Conservation (phyloP, 2,329 filamentous ascomycete species). For the Talaromyces sp. region DNA sequence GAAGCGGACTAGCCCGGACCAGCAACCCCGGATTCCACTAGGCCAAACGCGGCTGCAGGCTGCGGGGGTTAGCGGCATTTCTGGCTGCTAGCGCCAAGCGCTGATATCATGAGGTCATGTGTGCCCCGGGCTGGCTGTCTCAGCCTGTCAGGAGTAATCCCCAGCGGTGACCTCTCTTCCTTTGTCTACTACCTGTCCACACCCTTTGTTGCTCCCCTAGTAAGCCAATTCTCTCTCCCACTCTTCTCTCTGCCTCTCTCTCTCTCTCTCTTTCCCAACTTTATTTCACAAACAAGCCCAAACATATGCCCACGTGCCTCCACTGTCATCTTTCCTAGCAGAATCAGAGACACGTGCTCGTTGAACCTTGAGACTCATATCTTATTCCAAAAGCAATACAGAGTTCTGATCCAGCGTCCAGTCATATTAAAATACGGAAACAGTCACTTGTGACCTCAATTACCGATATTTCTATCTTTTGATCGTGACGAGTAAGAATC, state of each 20-base stretch:
- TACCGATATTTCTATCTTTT: not conserved
- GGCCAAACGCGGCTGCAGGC: not conserved
- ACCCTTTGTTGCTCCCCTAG: not conserved
- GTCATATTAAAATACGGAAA: not conserved
- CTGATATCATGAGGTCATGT: constrained; percentile 1
- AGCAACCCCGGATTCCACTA: not conserved
- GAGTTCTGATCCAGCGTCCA: not conserved
- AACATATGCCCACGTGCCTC: not conserved
- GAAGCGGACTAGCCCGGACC: not conserved
- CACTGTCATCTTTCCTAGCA: not conserved
- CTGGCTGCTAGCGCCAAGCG: not conserved
- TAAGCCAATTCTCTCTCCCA: not conserved
- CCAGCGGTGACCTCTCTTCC: not conserved
- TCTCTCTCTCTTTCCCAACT: not conserved
- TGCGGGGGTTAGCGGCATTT: not conserved
- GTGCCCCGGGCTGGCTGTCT: not conserved
- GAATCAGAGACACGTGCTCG: not conserved
- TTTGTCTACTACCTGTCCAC: not conserved
- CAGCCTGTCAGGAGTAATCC: not conserved
- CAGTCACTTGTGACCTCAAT: not conserved
- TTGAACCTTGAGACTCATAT: not conserved
- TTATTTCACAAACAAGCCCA: not conserved
- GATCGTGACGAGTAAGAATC: not conserved
- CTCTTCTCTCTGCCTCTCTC: too few relatives aligned
- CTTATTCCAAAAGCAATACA: not conserved